phyloP scores from a whole-genome alignment of 2,329 filamentous ascomycete species.

The Neofusicoccum laricinum region DNA sequence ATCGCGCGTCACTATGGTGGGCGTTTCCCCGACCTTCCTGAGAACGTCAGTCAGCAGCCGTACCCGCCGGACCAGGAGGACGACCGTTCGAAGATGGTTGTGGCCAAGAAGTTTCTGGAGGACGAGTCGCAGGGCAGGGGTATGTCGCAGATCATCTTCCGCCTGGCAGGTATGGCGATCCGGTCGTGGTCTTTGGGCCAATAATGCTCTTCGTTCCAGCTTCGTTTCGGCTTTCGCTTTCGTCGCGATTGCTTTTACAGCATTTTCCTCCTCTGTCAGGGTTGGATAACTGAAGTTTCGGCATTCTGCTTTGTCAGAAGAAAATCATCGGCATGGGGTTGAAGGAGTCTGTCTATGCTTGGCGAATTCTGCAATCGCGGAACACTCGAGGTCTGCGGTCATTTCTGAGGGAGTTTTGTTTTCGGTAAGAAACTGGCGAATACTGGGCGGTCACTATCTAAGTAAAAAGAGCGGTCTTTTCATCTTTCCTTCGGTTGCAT shows the following conservation, averaged over 20 bases:
- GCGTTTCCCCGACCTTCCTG: conserved; percentile 48
- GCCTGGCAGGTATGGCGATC: conserved; percentile 49
- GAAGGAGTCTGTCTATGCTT: conserved; percentile 8
- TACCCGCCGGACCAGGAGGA: conserved; percentile 31
- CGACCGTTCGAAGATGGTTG: conserved; percentile 43
- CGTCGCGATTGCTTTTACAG: not conserved
- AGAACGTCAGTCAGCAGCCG: conserved; percentile 29
- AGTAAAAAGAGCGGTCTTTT: conserved; percentile 14
- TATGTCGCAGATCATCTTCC: conserved; percentile 47
- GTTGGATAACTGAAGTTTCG: conserved; percentile 12
- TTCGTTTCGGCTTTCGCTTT: conserved; percentile 4
- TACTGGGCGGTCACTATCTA: conserved; percentile 4
- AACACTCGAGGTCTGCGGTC: conserved; percentile 5
- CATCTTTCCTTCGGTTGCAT: not conserved
- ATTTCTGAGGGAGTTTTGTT: conserved; percentile 11
- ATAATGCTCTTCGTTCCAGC: not conserved
- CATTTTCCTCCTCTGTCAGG: conserved; percentile 11
- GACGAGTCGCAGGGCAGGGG: conserved; percentile 42
- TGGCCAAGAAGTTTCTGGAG: conserved; percentile 49
- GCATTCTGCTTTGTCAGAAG: conserved; percentile 15
- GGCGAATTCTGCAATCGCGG: conserved; percentile 2
- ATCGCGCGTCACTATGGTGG: conserved; percentile 73
- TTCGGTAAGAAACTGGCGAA: conserved; percentile 5
- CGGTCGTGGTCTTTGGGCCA: conserved; percentile 36
- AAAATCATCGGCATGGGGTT: conserved; percentile 15